Base-by-base conservation (phyloP, 2,329 filamentous ascomycete species). In the Sclerotinia sclerotiorum region DNA sequence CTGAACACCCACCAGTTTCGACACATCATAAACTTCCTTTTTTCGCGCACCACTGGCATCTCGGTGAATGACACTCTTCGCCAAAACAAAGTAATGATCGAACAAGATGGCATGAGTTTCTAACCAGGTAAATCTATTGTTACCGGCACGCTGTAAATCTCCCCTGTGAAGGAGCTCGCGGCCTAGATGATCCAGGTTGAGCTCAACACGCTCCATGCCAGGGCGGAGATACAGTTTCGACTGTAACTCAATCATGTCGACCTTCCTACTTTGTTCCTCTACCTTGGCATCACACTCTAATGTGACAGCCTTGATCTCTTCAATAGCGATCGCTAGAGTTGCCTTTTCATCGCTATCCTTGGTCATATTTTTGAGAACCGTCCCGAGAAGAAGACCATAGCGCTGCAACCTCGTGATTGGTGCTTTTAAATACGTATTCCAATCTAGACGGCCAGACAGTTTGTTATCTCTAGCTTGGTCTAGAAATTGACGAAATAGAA, bases 51-150 rank as follows among this genome's bases (percentile, higher is more conserved):
- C 87, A 56, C 88, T 85, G 56, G 88, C 87, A 75, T 93, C 93
- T 57, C 88, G 83, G 15, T 85, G 83, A 4, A 89, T 84, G 10
- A 92, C 84, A 7, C 83, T 84, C 82, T 99, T 99, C 51, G 95
- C 91, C 56, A 99, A 82, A 46, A 99, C 94, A 49, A 99, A 85
- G 78, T 97, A 99, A 79, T 99, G 94, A 76, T 99, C 96, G 76
- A 99, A 98, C 0, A 99, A 84, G 57, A 99, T 85, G 2, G 92
- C 93, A 77, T 97, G 93, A 0, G 92, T 96, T 75, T 99, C 95
- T 10, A 98, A 88, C 90, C 94, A 97, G 71, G 90, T 90, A 77
- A 98, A 95, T 68, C 93, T 89, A 78, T 92, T 96, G 55, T 90
- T 92, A 67, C 94, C 93, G 82, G 93, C 90, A 71, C 95, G 86